These are phyloP conservation scores for Lagenidium giganteum DNA, from an alignment of 352 stramenopile species.

Conservation along the genomic window DNA sequence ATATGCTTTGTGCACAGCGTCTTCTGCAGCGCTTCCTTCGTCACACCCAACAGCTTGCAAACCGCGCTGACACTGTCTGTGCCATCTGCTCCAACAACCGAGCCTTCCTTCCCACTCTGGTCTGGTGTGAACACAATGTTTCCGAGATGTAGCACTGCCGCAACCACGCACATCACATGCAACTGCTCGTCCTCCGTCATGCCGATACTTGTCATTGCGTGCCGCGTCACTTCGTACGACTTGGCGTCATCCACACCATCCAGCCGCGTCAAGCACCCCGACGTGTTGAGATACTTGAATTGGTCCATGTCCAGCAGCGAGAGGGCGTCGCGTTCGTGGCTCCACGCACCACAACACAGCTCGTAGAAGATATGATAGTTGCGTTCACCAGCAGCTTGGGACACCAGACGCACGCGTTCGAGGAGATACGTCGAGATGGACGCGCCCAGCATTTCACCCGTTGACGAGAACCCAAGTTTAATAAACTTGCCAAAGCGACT, in stretches of 20 bases:
- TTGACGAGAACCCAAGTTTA: slow-evolving; percentile 85
- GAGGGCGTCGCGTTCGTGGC: slow-evolving; percentile 42
- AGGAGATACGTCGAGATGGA: slow-evolving; percentile 92
- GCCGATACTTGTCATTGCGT: slow-evolving; percentile 82
- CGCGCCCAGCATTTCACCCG: slow-evolving; percentile 74
- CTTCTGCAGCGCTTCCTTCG: slow-evolving; percentile 44
- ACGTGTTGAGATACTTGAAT: slow-evolving; percentile 87
- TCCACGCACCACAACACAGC: slow-evolving; percentile 75
- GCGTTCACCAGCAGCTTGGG: slow-evolving; percentile 90
- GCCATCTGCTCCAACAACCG: slow-evolving; percentile 54
- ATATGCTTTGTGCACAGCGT: slow-evolving; percentile 80
- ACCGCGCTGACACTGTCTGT: slow-evolving; percentile 72
- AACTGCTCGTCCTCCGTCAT: slow-evolving; percentile 73
- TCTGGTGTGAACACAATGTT: slow-evolving; percentile 77
- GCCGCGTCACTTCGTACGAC: slow-evolving; percentile 66
- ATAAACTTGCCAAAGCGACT: slow-evolving; percentile 97
- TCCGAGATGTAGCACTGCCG: slow-evolving; percentile 82
- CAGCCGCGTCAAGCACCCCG: slow-evolving; percentile 59
- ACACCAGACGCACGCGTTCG: slow-evolving; percentile 94
- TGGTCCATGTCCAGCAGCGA: slow-evolving; percentile 34
- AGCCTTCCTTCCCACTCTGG: slow-evolving; percentile 66
- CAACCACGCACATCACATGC: slow-evolving; percentile 78
- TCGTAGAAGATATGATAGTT: slow-evolving; percentile 99
- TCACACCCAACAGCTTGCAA: slow-evolving; percentile 69
- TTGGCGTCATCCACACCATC: slow-evolving; percentile 76